Conservation (phyloP, 768 basidiomycete species). For the Boletellus emodensis region DNA sequence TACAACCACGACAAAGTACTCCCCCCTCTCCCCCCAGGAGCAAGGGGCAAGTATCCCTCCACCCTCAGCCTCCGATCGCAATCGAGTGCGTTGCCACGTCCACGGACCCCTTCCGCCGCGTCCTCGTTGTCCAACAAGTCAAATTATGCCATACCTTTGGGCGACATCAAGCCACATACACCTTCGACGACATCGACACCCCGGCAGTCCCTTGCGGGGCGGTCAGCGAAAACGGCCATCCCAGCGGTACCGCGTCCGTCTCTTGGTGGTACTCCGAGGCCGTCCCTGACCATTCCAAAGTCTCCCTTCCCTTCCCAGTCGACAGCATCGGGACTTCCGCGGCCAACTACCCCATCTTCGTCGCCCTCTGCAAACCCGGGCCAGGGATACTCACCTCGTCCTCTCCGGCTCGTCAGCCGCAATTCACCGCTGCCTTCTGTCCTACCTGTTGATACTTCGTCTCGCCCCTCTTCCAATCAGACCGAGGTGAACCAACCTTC, state of each 20-base stretch:
- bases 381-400: conserved; percentile 22
- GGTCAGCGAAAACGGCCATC: conserved; percentile 8
- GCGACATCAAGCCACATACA: conserved; percentile 7
- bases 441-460: not conserved
- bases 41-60: conserved; percentile 21
- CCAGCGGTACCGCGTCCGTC: conserved; percentile 17
- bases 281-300: conserved; percentile 26
- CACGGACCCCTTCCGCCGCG: conserved; percentile 34
- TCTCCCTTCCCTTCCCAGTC: conserved; percentile 17
- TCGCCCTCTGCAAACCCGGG: not conserved
- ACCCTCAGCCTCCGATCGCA: conserved; percentile 13
- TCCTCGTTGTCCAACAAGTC: conserved; percentile 25
- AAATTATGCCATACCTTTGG: conserved; percentile 2
- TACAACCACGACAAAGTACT: conserved; percentile 30
- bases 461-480: conserved; percentile 1
- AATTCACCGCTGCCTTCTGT: conserved; percentile 10
- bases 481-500: conserved; percentile 9
- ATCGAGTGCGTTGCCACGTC: conserved; percentile 15
- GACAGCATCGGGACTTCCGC: conserved; percentile 15
- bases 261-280: conserved; percentile 16
- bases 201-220: conserved; percentile 8
- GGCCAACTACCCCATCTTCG: conserved; percentile 18
- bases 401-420: conserved; percentile 24
- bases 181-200: conserved; percentile 11
- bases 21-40: conserved; percentile 26